A percentile compares a stretch with the other conserved stretches of the same genome.
Conservation (phyloP, 2,329 filamentous ascomycete genomes). For the Harringtonia aguacate region DNA sequence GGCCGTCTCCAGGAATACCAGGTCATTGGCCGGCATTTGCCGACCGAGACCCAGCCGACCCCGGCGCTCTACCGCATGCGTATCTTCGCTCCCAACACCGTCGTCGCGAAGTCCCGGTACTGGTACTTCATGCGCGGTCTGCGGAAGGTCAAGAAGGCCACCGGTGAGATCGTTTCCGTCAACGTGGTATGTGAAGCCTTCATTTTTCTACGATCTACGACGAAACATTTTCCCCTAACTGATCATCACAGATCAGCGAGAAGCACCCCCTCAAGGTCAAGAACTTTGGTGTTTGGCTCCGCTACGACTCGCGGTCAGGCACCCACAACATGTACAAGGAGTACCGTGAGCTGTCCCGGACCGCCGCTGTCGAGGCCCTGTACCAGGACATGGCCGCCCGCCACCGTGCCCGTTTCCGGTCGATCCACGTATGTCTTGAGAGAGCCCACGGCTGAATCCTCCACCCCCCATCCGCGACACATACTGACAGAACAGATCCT, state of each 20-base stretch:
- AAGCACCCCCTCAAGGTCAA: slow-evolving; percentile 99
- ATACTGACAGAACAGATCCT: slow-evolving; percentile 59
- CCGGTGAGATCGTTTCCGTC: slow-evolving; percentile 96
- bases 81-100: slow-evolving; percentile 96
- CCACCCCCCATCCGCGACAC: neutral
- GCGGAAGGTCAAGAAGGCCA: slow-evolving; percentile 99
- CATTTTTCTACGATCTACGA: neutral
- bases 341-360: slow-evolving; percentile 97
- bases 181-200: slow-evolving; percentile 75
- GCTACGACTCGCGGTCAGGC: slow-evolving; percentile 98
- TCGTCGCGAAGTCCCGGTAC: slow-evolving; percentile 99
- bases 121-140: slow-evolving; percentile 99
- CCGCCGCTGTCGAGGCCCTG: slow-evolving; percentile 88
- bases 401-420: slow-evolving; percentile 96
- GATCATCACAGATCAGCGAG: slow-evolving; percentile 68
- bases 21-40: slow-evolving; percentile 99
- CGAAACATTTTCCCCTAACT: neutral
- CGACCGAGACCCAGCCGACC: slow-evolving; percentile 91
- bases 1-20: slow-evolving; percentile 99
- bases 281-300: slow-evolving; percentile 99
- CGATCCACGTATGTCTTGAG: slow-evolving; percentile 77
- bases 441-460: no score
- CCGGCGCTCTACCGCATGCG: slow-evolving; percentile 99
- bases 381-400: slow-evolving; percentile 99
- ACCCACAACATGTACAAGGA: slow-evolving; percentile 99